These are phyloP conservation scores for Earliella scabrosa DNA, from an alignment of 1,284 basidiomycete species.

Conservation along the genomic window DNA sequence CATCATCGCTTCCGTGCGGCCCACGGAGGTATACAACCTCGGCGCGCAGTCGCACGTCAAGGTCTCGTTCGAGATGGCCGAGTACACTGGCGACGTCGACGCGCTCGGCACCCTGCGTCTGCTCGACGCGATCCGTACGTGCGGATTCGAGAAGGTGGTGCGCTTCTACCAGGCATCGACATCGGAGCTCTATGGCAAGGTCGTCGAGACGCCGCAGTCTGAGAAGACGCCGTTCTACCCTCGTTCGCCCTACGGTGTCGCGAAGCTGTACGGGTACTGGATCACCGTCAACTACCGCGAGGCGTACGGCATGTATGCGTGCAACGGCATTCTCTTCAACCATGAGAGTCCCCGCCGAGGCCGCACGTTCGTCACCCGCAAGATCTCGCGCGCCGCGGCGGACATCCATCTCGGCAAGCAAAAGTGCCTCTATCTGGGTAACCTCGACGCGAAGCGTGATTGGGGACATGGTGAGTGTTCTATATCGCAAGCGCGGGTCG, in stretches of 20 bases:
- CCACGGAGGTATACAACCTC: constrained; percentile 93
- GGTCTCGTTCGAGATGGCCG: constrained; percentile 96
- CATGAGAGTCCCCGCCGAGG: constrained; percentile 93
- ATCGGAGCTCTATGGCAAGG: constrained; percentile 92
- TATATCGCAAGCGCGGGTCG: no score
- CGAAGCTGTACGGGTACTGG: constrained; percentile 89
- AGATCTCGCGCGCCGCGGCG: constrained; percentile 88
- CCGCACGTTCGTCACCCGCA: constrained; percentile 91
- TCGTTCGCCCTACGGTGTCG: constrained; percentile 89
- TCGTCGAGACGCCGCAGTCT: constrained; percentile 88
- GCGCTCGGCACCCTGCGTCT: constrained; percentile 89
- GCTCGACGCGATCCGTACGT: constrained; percentile 91
- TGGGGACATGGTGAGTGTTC: constrained; percentile 90
- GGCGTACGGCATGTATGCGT: constrained; percentile 91
- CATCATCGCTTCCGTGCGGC: constrained; percentile 89
- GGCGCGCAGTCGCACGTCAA: constrained; percentile 97
- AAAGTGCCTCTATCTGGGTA: constrained; percentile 86
- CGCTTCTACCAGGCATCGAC: constrained; percentile 95
- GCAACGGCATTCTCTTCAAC: constrained; percentile 92
- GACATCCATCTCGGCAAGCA: constrained; percentile 89
- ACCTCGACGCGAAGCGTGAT: constrained; percentile 89
- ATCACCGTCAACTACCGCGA: constrained; percentile 93
- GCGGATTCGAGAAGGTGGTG: constrained; percentile 85
- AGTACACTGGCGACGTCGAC: constrained; percentile 94
- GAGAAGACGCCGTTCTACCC: constrained; percentile 96